phyloP scores from a whole-genome alignment of 495 filamentous ascomycete species.

The Penicillium fimorum region DNA sequence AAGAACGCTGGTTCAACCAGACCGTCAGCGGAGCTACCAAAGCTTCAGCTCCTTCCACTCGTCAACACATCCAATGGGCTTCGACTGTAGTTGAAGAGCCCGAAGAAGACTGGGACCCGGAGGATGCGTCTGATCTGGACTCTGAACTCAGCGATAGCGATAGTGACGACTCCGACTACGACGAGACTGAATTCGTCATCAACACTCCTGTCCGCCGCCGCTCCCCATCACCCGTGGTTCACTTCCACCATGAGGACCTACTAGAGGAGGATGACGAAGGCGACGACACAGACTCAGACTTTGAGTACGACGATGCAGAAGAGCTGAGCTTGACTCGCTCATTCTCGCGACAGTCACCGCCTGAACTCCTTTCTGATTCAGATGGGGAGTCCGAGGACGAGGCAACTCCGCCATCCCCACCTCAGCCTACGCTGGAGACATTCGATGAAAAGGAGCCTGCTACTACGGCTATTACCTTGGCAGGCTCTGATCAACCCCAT shows the following conservation, averaged over 20 bases:
- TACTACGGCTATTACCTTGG: conserved; percentile 48
- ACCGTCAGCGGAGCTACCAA: conserved; percentile 73
- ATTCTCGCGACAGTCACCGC: conserved; percentile 69
- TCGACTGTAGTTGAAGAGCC: conserved; percentile 73
- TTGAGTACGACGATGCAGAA: conserved; percentile 67
- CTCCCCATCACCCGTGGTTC: conserved; percentile 38
- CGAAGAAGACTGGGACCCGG: conserved; percentile 68
- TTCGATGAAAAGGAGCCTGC: conserved; percentile 68
- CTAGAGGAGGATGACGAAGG: conserved; percentile 49
- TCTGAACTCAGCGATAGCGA: conserved; percentile 53
- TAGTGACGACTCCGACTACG: conserved; percentile 55
- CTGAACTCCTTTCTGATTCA: conserved; percentile 70
- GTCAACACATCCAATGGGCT: conserved; percentile 83
- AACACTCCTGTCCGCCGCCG: conserved; percentile 40
- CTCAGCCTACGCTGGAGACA: conserved; percentile 59
- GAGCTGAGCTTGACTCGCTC: conserved; percentile 71
- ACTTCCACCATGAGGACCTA: conserved; percentile 43
- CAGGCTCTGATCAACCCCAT: conserved; percentile 36
- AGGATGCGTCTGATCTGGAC: conserved; percentile 56
- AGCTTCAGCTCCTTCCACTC: conserved; percentile 50
- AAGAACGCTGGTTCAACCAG: conserved; percentile 98
- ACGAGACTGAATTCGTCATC: conserved; percentile 48
- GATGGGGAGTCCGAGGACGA: conserved; percentile 72
- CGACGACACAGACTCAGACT: conserved; percentile 49
- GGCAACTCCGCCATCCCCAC: conserved; percentile 82